Conservation (phyloP, 2,329 filamentous ascomycete species). For the Lasiodiplodia hormozganensis region DNA sequence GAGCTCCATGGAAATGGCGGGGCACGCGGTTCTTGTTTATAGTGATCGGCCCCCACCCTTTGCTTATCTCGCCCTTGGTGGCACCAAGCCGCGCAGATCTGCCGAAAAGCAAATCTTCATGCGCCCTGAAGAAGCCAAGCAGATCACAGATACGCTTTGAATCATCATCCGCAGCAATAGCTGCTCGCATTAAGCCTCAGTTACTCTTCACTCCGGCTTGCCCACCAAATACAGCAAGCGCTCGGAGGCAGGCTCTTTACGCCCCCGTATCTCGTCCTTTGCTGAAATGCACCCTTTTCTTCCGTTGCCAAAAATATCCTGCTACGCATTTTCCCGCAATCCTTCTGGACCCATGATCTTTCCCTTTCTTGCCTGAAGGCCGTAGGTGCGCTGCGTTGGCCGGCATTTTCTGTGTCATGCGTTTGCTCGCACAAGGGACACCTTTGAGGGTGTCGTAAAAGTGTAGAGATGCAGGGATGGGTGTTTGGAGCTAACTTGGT, state of each 20-base stretch:
- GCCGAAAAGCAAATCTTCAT: constrained; percentile 3
- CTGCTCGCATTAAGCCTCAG: constrained; percentile 4
- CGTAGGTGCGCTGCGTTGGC: no score
- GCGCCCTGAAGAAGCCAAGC: neutral
- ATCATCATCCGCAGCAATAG: neutral
- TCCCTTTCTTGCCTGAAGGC: neutral
- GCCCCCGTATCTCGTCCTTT: neutral
- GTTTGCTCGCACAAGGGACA: no score
- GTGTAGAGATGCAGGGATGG: no score
- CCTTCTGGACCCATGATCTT: neutral
- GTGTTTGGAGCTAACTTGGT: no score
- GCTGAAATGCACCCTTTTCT: neutral
- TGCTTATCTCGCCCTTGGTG: neutral
- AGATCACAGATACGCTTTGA: neutral
- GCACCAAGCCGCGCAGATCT: constrained; percentile 10
- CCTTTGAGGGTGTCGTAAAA: no score
- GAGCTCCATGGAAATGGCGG: neutral
- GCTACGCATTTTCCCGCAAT: neutral
- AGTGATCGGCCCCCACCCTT: neutral
- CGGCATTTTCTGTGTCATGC: no score
- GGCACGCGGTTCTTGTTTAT: neutral
- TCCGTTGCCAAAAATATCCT: constrained; percentile 12
- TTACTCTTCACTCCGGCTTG: neutral
- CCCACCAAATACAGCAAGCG: constrained; percentile 3
- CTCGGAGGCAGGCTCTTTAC: neutral